A percentile compares a stretch with the other conserved stretches of the same genome.
Conservation (phyloP, 805 yeast genomes). For the Lipomyces yamadae region DNA sequence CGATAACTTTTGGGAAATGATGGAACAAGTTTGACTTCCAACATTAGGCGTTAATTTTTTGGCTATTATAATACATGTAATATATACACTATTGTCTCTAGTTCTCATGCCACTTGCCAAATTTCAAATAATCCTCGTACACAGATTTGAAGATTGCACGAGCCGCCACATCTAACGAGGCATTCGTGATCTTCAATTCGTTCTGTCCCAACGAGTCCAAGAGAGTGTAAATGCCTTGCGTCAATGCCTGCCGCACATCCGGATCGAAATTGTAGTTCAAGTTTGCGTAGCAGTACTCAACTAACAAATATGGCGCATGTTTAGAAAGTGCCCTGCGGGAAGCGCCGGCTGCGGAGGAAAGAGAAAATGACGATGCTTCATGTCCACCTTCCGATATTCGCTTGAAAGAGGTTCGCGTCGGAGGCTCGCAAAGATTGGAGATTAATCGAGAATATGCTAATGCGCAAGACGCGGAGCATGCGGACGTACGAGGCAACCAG, state of each 20-base stretch:
- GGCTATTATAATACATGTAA: neutral
- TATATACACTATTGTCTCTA: constrained; percentile 1
- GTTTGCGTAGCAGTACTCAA: constrained; percentile 61
- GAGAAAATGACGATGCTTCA: constrained; percentile 35
- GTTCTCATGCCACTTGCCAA: constrained; percentile 80
- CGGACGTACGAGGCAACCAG: constrained; percentile 15
- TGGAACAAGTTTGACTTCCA: neutral
- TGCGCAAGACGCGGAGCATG: constrained; percentile 25
- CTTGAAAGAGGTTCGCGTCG: neutral
- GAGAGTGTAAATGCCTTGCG: constrained; percentile 62
- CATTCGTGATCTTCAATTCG: constrained; percentile 67
- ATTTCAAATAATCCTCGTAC: constrained; percentile 72
- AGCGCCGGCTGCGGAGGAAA: constrained; percentile 57
- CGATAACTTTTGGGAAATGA: neutral
- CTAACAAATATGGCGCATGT: constrained; percentile 62
- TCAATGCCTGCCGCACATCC: constrained; percentile 52
- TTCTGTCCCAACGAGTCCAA: constrained; percentile 71
- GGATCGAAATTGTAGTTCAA: constrained; percentile 56
- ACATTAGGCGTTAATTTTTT: constrained; percentile 3
- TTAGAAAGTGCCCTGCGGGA: constrained; percentile 64
- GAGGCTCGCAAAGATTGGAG: constrained; percentile 30
- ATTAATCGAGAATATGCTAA: constrained; percentile 29
- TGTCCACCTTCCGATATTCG: neutral
- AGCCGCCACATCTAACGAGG: constrained; percentile 70
- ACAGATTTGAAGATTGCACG: constrained; percentile 68